A percentile compares a stretch with the other conserved stretches of the same genome.
Evolutionary conservation across 192 early-diverging fungal species (phyloP).

Genomic region (Entomortierella lignicola): DNA sequence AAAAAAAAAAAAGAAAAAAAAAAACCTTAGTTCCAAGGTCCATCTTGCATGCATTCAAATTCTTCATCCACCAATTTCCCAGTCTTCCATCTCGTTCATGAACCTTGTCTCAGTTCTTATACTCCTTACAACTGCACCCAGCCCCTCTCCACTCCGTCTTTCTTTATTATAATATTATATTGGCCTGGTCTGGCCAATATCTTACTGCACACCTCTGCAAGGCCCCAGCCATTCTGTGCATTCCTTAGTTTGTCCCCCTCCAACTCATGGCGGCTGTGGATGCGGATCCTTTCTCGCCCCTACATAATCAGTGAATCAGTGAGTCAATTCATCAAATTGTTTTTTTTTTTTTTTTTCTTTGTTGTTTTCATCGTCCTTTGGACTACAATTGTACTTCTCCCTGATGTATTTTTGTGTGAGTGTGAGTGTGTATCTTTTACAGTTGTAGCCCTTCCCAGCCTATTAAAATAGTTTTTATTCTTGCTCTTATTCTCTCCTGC

Average conservation of each 20-base stretch:
- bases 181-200: not conserved
- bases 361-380: no score
- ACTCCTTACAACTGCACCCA: constrained; percentile 1
- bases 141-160: not conserved
- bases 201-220: not conserved
- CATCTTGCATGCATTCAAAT: not conserved
- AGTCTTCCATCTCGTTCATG: not conserved
- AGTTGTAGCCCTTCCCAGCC: not conserved
- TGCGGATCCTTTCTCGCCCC: not conserved
- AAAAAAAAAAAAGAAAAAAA: not conserved
- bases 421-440: no score
- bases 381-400: not conserved
- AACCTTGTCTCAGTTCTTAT: not conserved
- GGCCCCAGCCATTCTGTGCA: not conserved
- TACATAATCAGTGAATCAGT: constrained; percentile 14
- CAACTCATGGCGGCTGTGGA: constrained; percentile 2
- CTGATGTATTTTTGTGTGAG: not conserved
- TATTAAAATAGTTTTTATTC: not conserved
- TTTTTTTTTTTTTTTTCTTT: not conserved
- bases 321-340: not conserved
- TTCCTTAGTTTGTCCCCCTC: not conserved
- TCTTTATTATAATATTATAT: not conserved
- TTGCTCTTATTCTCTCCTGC: not conserved
- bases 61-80: not conserved
- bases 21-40: not conserved